Conservation (phyloP, 2,329 filamentous ascomycete genomes). For the Neocatenulostroma microsporum region DNA sequence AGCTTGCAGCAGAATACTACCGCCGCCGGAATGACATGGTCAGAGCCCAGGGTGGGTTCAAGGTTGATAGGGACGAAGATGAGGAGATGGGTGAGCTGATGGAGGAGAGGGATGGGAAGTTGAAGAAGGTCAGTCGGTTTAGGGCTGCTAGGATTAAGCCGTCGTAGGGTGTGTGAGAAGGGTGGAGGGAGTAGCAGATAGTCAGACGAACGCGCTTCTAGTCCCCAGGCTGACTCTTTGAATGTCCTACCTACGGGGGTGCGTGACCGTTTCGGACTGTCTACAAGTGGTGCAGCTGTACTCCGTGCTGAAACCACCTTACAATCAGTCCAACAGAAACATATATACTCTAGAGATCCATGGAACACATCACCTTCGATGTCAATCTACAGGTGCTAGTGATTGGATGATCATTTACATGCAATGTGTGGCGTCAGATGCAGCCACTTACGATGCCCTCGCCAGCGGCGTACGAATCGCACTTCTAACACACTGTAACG, state of each 20-base stretch:
- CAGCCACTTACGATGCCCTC: too few relatives aligned
- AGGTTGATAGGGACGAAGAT: constrained; percentile 47
- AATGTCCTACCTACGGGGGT: background rate
- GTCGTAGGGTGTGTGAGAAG: constrained; percentile 1
- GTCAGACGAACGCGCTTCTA: background rate
- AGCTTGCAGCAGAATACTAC: constrained; percentile 77
- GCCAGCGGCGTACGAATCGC: too few relatives aligned
- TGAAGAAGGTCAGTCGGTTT: constrained; percentile 35
- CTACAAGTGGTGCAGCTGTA: constrained; percentile 10
- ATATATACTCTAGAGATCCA: constrained; percentile 15
- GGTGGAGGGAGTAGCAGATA: too few relatives aligned
- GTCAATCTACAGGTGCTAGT: constrained; percentile 4
- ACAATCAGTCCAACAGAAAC: constrained; percentile 13
- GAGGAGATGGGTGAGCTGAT: constrained; percentile 61
- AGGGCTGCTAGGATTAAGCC: constrained; percentile 29
- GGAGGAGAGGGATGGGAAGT: constrained; percentile 31
- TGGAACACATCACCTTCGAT: constrained; percentile 12
- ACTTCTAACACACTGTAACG: too few relatives aligned
- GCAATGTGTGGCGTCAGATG: too few relatives aligned
- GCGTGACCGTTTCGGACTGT: constrained; percentile 2
- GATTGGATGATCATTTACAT: constrained; percentile 14
- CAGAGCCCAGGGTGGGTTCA: constrained; percentile 72
- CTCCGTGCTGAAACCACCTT: constrained; percentile 10
- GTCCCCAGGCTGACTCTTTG: background rate
- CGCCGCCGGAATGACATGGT: constrained; percentile 75